Evolutionary conservation across 805 yeast species (phyloP).

Genomic region (Candida alai): DNA sequence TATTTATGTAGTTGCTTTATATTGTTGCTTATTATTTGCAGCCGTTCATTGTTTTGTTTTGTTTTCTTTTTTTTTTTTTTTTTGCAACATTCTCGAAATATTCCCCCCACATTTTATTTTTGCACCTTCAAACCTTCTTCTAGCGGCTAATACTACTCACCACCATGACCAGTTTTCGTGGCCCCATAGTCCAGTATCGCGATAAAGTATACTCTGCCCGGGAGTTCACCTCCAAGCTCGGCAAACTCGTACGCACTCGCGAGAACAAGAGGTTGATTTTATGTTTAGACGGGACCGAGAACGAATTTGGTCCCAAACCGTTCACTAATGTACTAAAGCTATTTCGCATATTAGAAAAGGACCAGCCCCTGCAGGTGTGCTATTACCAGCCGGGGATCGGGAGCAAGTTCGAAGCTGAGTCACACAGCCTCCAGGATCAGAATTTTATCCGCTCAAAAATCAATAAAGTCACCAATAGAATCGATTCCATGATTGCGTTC

Average conservation of each 20-base stretch:
- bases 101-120: too few relatives aligned
- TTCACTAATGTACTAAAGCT: slow-evolving; percentile 53
- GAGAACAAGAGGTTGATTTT: slow-evolving; percentile 31
- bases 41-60: slow-evolving; percentile 3
- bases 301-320: slow-evolving; percentile 53
- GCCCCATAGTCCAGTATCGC: slow-evolving; percentile 1
- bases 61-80: slow-evolving; percentile 1
- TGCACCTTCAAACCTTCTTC: background rate
- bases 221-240: slow-evolving; percentile 1
- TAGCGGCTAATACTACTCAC: slow-evolving; percentile 2
- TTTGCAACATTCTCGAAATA: background rate
- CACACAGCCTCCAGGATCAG: slow-evolving; percentile 17
- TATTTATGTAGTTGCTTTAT: too few relatives aligned
- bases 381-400: slow-evolving; percentile 73
- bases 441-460: slow-evolving; percentile 12
- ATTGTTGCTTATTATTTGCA: slow-evolving; percentile 4
- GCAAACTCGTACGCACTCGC: too few relatives aligned
- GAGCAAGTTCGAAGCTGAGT: slow-evolving; percentile 42
- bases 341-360: slow-evolving; percentile 49
- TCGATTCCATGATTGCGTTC: slow-evolving; percentile 50
- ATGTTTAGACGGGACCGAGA: slow-evolving; percentile 63
- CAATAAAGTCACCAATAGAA: slow-evolving; percentile 9
- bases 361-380: slow-evolving; percentile 44
- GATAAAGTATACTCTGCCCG: slow-evolving; percentile 1
- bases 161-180: background rate